Evolutionary conservation across 2,329 filamentous ascomycete species (phyloP).

Genomic region (Talaromyces sp.): DNA sequence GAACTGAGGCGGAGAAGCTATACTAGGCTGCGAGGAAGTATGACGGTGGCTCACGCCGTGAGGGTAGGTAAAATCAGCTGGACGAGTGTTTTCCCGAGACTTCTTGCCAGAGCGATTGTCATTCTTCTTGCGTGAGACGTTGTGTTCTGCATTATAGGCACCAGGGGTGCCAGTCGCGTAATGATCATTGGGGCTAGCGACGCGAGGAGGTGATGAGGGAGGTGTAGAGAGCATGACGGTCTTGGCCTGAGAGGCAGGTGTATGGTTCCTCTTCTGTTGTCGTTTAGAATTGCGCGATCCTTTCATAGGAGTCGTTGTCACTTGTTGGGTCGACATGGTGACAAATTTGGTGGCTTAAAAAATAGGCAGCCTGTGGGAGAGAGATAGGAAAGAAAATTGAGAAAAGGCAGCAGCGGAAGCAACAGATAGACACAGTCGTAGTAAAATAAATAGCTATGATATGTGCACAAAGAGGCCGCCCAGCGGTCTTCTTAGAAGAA

Average conservation of each 20-base stretch:
- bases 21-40: conserved; percentile 33
- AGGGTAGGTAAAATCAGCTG: conserved; percentile 23
- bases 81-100: conserved; percentile 26
- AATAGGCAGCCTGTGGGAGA: conserved; percentile 47
- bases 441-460: conserved; percentile 12
- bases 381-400: conserved; percentile 27
- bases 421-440: conserved; percentile 9
- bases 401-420: conserved; percentile 18
- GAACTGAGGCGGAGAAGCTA: conserved; percentile 42
- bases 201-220: conserved; percentile 35
- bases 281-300: conserved; percentile 36
- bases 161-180: conserved; percentile 25
- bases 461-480: conserved; percentile 19
- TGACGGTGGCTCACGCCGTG: conserved; percentile 28
- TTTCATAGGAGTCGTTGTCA: conserved; percentile 36
- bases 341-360: conserved; percentile 43
- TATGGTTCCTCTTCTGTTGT: conserved; percentile 33
- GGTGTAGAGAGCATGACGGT: conserved; percentile 30
- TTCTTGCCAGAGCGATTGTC: conserved; percentile 35
- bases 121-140: conserved; percentile 36
- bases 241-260: conserved; percentile 31
- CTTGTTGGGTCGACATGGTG: conserved; percentile 46
- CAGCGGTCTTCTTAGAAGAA: conserved; percentile 17
- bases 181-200: conserved; percentile 28
- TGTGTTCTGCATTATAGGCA: conserved; percentile 24